A percentile compares a stretch with the other conserved stretches of the same genome.
Conservation (phyloP, 306 rosid genomes). For the Malus orientalis region DNA sequence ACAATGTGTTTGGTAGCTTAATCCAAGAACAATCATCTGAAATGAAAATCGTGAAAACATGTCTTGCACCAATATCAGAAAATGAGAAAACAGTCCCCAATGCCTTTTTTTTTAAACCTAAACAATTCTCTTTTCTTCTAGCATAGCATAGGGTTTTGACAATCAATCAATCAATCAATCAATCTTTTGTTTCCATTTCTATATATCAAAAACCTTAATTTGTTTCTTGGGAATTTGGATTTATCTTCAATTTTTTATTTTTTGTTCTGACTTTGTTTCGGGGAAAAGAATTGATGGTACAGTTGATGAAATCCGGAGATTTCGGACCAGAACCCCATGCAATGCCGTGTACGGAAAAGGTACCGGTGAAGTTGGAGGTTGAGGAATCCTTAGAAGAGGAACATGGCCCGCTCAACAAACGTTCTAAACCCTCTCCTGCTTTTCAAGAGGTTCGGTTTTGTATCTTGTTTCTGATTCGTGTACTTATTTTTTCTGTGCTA, state of each 20-base stretch:
- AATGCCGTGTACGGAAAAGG: slow-evolving; percentile 31
- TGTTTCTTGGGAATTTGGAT: not conserved
- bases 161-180: too few relatives aligned
- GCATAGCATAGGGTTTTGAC: too few relatives aligned
- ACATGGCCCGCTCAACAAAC: slow-evolving; percentile 51
- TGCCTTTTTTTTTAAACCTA: too few relatives aligned
- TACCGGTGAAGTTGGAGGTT: slow-evolving; percentile 60
- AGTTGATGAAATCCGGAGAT: slow-evolving; percentile 50
- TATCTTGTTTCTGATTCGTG: not conserved
- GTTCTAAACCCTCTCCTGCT: slow-evolving; percentile 43
- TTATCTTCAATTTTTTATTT: not conserved
- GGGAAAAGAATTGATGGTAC: slow-evolving; percentile 35
- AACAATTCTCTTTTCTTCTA: too few relatives aligned
- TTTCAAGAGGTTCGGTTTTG: slow-evolving; percentile 36
- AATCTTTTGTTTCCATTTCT: too few relatives aligned
- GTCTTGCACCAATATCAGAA: too few relatives aligned
- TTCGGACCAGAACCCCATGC: slow-evolving; percentile 12
- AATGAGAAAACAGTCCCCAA: too few relatives aligned
- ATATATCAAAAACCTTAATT: not conserved
- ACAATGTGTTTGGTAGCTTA: too few relatives aligned
- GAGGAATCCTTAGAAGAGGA: slow-evolving; percentile 65
- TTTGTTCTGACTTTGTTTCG: not conserved
- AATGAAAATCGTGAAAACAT: too few relatives aligned
- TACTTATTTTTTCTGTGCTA: not conserved
- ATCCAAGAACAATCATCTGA: too few relatives aligned